These are phyloP conservation scores for Penicillium alfredii DNA, from an alignment of 495 filamentous ascomycete species.

Conservation along the genomic window DNA sequence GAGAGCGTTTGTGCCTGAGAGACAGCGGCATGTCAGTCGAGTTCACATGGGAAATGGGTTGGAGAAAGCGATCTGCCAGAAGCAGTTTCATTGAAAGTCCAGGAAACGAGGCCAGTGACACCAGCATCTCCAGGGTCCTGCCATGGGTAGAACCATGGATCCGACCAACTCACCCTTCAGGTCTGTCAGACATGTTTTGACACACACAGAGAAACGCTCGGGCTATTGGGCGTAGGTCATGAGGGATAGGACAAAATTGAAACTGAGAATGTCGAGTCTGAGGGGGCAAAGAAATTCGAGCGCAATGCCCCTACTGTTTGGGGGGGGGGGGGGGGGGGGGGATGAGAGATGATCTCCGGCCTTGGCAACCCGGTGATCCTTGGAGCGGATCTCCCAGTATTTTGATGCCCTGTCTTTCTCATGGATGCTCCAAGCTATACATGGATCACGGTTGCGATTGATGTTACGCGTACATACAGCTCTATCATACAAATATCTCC, in stretches of 20 bases:
- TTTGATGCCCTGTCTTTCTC: too few species aligned
- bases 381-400: background rate
- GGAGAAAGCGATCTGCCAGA: slow-evolving; percentile 1
- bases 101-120: background rate
- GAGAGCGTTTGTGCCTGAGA: slow-evolving; percentile 49
- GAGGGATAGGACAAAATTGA: background rate
- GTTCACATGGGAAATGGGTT: slow-evolving; percentile 15
- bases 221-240: background rate
- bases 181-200: slow-evolving; percentile 22
- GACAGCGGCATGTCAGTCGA: slow-evolving; percentile 25
- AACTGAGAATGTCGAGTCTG: background rate
- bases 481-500: slow-evolving; percentile 8
- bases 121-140: background rate
- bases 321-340: slow-evolving; percentile 7
- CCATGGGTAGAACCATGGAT: slow-evolving; percentile 17
- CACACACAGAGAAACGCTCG: too few species aligned
- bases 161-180: slow-evolving; percentile 25
- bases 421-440: too few species aligned
- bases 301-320: slow-evolving; percentile 1
- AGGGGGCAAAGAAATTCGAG: slow-evolving; percentile 2
- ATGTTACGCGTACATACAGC: background rate
- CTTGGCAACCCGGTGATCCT: slow-evolving; percentile 6
- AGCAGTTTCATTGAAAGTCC: too few species aligned
- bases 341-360: slow-evolving; percentile 10
- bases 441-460: too few species aligned